Evolutionary conservation across 2,329 filamentous ascomycete genomes (phyloP), one percentile per base, ranked within the genome.

Genomic region (Colletotrichum higginsianum): DNA sequence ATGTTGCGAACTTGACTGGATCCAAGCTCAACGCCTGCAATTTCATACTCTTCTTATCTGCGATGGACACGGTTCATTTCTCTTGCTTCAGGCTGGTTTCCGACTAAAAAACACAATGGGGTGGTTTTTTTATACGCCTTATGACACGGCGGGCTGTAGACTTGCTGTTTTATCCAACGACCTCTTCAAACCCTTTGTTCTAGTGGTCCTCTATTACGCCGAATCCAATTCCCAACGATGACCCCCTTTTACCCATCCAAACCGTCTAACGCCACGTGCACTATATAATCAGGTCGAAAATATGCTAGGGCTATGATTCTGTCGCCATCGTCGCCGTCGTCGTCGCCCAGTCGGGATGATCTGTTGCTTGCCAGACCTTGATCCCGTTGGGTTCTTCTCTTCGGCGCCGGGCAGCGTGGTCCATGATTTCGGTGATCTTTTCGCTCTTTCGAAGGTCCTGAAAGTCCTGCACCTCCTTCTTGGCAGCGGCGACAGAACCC

Each of bases 311-410:
- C 46, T 62, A 47, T 6, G 67, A 26, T 16, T 70, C 61, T 21
- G 40, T 16, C 13, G 30, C 13, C 30, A 30, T 38, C 6, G 47
- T 76, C 56, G 74, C 52, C 89, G 73, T 89, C 84, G 3, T 90
- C 50, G 47, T 76, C 55, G 75, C 49, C 89, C 90, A 92, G 73
- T 89, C 84, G 2, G 90, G 88, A 67, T 91, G 84, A 46, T 92
- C 88, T 66, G 83, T 85, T 23, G 88, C 84, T 58, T 83, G 85
- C 90, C 90, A 92, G 2, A 86, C 85, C 75, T 85, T 87, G 74
- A 92, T 90, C 4, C 86, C 87, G 61, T 85, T 83, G 0, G 88
- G 86, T 53, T 90, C 87, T 49, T 86, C 84, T 64, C 85, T 81
- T 21, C 85, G 85, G 75, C 89, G 91, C 75, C 86, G 84, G 50